Percentiles rank a stretch among this genome's conserved stretches.
Evolutionary conservation across 495 filamentous ascomycete genomes (phyloP).

Genomic region (Neurospora sp.): DNA sequence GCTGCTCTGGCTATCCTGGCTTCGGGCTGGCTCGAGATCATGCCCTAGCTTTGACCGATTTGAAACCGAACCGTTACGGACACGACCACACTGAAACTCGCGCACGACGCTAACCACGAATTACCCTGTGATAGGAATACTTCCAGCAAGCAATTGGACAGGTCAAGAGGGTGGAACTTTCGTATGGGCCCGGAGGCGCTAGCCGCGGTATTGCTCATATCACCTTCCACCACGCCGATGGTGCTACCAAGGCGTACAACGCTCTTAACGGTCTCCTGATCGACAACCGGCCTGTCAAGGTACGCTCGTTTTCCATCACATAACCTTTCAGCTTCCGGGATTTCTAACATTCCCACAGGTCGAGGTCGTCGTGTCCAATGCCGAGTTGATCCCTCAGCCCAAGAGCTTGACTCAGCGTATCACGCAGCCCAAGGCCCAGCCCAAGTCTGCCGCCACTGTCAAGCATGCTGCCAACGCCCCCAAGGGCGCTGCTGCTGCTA

Average conservation of each 20-base stretch:
- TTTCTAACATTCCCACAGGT: slow-evolving; percentile 43
- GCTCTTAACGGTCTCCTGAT: slow-evolving; percentile 80
- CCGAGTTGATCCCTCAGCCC: slow-evolving; percentile 49
- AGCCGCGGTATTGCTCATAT: slow-evolving; percentile 76
- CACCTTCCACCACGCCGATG: slow-evolving; percentile 62
- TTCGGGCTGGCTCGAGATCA: slow-evolving; percentile 3
- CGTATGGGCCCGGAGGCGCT: slow-evolving; percentile 81
- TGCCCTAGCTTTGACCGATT: background rate
- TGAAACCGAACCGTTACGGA: slow-evolving; percentile 1
- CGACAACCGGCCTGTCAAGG: slow-evolving; percentile 85
- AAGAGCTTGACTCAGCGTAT: slow-evolving; percentile 84
- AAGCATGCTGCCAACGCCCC: slow-evolving; percentile 40
- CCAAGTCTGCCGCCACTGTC: slow-evolving; percentile 70
- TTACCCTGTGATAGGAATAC: slow-evolving; percentile 70
- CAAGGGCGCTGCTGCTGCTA: slow-evolving; percentile 35
- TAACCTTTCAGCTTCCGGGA: background rate
- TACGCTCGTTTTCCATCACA: slow-evolving; percentile 24
- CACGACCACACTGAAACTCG: slow-evolving; percentile 1
- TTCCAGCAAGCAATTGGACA: slow-evolving; percentile 80
- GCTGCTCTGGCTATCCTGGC: slow-evolving; percentile 28
- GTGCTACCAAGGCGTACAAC: slow-evolving; percentile 69
- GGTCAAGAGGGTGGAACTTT: slow-evolving; percentile 78
- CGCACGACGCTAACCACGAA: slow-evolving; percentile 27
- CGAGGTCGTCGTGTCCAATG: slow-evolving; percentile 76
- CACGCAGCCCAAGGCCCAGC: slow-evolving; percentile 65